Conservation (phyloP, 108 stramenopile genomes). For the Nitzschia sp. region DNA sequence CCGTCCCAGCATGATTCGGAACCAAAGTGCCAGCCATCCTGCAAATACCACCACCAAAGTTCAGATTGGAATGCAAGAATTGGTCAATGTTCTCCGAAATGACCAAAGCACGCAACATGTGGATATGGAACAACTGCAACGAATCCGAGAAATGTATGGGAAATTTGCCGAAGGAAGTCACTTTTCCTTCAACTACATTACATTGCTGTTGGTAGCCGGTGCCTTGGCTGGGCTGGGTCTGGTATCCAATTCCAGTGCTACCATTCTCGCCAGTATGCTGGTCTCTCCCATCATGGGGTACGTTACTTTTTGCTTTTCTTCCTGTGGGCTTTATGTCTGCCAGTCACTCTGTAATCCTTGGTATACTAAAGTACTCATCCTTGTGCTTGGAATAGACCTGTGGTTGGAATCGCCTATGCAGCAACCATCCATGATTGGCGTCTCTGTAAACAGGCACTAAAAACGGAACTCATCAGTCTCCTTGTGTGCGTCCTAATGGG, state of each 20-base stretch:
- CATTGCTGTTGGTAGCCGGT: slow-evolving; percentile 64
- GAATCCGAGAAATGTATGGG: slow-evolving; percentile 26
- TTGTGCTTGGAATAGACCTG: slow-evolving; percentile 30
- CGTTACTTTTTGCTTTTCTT: not conserved
- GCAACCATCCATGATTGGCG: slow-evolving; percentile 55
- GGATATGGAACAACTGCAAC: slow-evolving; percentile 25
- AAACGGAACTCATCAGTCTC: slow-evolving; percentile 62
- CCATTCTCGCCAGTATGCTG: slow-evolving; percentile 86
- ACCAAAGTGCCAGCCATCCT: no score
- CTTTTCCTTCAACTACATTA: slow-evolving; percentile 42
- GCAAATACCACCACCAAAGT: no score
- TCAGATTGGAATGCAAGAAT: no score
- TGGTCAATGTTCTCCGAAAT: no score
- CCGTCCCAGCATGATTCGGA: no score
- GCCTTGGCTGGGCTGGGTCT: slow-evolving; percentile 79
- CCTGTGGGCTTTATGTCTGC: not conserved
- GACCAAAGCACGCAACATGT: no score
- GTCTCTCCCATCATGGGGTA: slow-evolving; percentile 44
- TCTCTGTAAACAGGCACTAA: slow-evolving; percentile 48
- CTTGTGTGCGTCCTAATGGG: slow-evolving; percentile 65
- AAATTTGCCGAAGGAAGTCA: slow-evolving; percentile 26
- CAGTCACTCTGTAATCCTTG: not conserved
- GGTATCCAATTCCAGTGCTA: slow-evolving; percentile 57
- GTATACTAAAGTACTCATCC: no score
- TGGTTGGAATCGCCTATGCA: slow-evolving; percentile 61